These are phyloP conservation scores for Boletus sp. DNA, from an alignment of 768 basidiomycete species.

Conservation along the genomic window DNA sequence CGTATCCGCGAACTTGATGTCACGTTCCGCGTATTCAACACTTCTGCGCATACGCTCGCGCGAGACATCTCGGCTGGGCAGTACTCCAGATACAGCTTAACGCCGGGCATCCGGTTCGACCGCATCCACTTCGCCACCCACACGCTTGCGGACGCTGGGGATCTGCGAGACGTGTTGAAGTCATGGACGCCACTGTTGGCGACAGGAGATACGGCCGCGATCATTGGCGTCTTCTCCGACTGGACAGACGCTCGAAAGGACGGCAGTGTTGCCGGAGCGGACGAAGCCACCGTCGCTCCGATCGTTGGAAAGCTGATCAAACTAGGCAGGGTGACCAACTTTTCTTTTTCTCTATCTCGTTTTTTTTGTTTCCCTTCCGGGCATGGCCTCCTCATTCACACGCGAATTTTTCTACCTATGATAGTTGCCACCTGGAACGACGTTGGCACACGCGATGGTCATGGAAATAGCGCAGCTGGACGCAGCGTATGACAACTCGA, in stretches of 20 bases:
- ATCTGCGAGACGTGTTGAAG: conserved; percentile 27
- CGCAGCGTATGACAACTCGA: conserved; percentile 40
- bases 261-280: conserved; percentile 12
- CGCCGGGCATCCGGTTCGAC: conserved; percentile 35
- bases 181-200: conserved; percentile 38
- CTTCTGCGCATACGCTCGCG: conserved; percentile 38
- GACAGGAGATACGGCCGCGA: conserved; percentile 25
- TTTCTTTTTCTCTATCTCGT: background rate
- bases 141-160: conserved; percentile 34
- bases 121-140: conserved; percentile 44
- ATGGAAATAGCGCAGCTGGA: conserved; percentile 10
- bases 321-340: conserved; percentile 19
- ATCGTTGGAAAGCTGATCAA: conserved; percentile 14
- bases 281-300: conserved; percentile 5
- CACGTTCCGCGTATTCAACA: conserved; percentile 32
- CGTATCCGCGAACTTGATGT: conserved; percentile 37
- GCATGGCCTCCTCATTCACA: background rate
- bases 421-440: conserved; percentile 16
- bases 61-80: conserved; percentile 31
- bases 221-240: conserved; percentile 43
- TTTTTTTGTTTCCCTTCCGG: background rate
- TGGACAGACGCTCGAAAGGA: conserved; percentile 28
- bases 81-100: conserved; percentile 22
- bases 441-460: background rate
- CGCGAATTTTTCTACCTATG: background rate